phyloP scores from a whole-genome alignment of 305 asterid genomes.

The Fraxinus nigra region DNA sequence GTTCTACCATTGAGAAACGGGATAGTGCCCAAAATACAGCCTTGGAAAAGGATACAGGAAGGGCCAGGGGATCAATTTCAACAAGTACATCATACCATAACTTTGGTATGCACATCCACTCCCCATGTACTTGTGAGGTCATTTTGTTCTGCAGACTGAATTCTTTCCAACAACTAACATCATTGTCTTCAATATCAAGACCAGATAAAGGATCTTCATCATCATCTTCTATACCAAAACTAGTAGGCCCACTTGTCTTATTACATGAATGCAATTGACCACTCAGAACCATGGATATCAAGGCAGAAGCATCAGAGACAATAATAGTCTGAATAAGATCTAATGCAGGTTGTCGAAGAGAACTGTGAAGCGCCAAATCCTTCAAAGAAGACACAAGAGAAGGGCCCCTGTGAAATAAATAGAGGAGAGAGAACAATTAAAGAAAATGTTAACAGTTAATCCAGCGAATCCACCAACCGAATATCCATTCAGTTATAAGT shows the following conservation, averaged over 20 bases:
- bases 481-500: constrained; percentile 11
- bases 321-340: constrained; percentile 86
- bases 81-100: constrained; percentile 94
- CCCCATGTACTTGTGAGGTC: constrained; percentile 59
- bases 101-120: constrained; percentile 98
- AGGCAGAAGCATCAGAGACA: constrained; percentile 89
- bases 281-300: constrained; percentile 58
- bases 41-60: constrained; percentile 83
- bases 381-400: constrained; percentile 83
- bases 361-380: constrained; percentile 73
- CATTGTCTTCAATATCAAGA: constrained; percentile 46
- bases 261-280: constrained; percentile 53
- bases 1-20: constrained; percentile 74
- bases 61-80: constrained; percentile 70
- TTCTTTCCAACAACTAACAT: constrained; percentile 77
- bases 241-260: constrained; percentile 39
- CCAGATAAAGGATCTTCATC: constrained; percentile 53
- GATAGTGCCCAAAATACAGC: constrained; percentile 92
- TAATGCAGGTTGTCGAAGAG: constrained; percentile 92
- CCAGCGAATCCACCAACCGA: constrained; percentile 19
- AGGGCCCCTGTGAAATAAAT: constrained; percentile 70
- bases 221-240: constrained; percentile 48
- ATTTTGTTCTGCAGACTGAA: constrained; percentile 68
- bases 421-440: constrained; percentile 17
- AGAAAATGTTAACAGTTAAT: neutral